Evolutionary conservation across 345 rosid species (phyloP), one percentile per base, ranked within the genome.

Genomic region (Sonneratia caseolaris): DNA sequence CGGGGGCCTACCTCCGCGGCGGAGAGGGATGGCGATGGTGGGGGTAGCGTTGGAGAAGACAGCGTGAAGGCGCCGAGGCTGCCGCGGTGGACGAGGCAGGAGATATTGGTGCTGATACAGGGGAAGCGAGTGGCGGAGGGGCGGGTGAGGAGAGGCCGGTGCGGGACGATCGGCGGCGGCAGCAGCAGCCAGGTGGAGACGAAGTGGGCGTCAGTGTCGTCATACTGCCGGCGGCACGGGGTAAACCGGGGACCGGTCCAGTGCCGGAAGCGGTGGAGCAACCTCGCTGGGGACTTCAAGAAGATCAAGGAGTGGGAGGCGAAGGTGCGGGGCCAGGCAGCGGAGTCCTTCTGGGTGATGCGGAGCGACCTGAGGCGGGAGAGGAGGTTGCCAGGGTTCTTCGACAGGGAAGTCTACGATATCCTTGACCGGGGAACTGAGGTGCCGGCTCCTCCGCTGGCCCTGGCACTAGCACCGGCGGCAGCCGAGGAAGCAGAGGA

Each of bases 241-340:
- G 99, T 92, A 70, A 89, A 92, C 83, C 84, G 99, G 14, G 99
- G 96, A 0, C 99, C 99, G 22, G 92, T 95, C 27, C 99, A 95
- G 94, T 95, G 99, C 80, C 93, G 98, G 64, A 95, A 95, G 76
- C 80, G 98, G 73, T 95, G 98, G 98, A 95, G 98, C 77, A 95
- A 95, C 75, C 83, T 95, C 47, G 88, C 99, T n/a, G 99, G 99
- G 36, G 99, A 95, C 72, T 90, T 78, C 62, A 92, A 91, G 89
- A 95, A 95, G 86, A 95, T 95, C 7, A 95, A 86, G 71, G 97
- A 95, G 77, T 95, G 99, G 99, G 99, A 95, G 73, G 70, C 84
- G 48, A 84, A 76, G 76, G 76, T 76, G 77, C 92, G 86, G 2
- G 81, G 79, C 77, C 96, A 90, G 4, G 97, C 83, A 38, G 79